A percentile compares a stretch with the other conserved stretches of the same genome.
Evolutionary conservation across 2,329 filamentous ascomycete genomes (phyloP).

Genomic region (Neocatenulostroma microsporum): DNA sequence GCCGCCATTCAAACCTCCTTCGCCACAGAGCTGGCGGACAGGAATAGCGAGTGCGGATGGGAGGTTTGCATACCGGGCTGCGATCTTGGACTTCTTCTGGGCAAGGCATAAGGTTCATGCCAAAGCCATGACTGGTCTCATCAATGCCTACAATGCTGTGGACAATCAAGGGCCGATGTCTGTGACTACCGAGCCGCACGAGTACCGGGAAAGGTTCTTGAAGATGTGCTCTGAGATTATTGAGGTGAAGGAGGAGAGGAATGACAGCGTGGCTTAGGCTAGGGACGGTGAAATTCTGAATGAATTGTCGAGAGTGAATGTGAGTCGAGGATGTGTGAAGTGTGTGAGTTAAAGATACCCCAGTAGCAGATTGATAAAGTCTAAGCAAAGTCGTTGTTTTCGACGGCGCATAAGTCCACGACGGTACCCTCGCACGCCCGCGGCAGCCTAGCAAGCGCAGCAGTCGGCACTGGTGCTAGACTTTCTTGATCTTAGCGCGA

Average conservation of each 20-base stretch:
- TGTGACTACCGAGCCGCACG: slow-evolving; percentile 60
- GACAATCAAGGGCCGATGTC: slow-evolving; percentile 63
- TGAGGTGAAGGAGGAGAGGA: slow-evolving; percentile 26
- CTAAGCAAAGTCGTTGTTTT: too few relatives aligned
- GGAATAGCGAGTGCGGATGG: slow-evolving; percentile 56
- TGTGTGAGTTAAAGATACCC: too few relatives aligned
- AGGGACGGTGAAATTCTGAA: too few relatives aligned
- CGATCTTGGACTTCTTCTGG: slow-evolving; percentile 72
- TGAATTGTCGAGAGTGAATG: too few relatives aligned
- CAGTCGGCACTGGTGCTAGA: too few relatives aligned
- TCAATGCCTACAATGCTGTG: slow-evolving; percentile 49
- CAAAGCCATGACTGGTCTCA: slow-evolving; percentile 56
- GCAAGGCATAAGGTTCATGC: slow-evolving; percentile 63
- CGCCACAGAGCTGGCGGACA: slow-evolving; percentile 47
- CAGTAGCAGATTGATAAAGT: too few relatives aligned
- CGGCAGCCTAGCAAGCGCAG: too few relatives aligned
- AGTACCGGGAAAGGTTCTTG: slow-evolving; percentile 56
- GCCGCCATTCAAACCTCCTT: slow-evolving; percentile 26
- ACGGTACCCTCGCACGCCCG: too few relatives aligned
- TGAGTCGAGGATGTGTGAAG: too few relatives aligned
- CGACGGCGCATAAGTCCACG: too few relatives aligned
- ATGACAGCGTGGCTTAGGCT: too few relatives aligned
- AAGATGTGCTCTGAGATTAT: slow-evolving; percentile 44
- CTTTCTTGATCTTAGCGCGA: too few relatives aligned
- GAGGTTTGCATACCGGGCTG: slow-evolving; percentile 59